Base-by-base conservation (phyloP, 148 eudicot species). In the Pharnaceum exiguum region DNA sequence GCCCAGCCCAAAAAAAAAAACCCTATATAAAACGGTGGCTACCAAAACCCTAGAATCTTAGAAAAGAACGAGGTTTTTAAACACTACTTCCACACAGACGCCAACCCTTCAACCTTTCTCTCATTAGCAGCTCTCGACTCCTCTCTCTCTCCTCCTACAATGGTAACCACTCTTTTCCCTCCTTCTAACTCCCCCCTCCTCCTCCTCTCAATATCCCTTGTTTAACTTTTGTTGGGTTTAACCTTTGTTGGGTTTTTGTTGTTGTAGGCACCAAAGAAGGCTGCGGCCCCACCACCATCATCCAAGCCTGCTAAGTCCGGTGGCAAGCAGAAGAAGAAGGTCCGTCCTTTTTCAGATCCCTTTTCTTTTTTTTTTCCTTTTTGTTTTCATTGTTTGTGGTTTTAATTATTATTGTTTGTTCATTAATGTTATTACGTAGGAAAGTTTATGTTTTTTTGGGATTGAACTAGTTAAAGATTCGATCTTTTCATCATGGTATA, bases 241-340 rank as follows among this genome's bases (percentile, higher is more conserved):
- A 13, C 2, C 0, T n/a, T 15, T 42, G 23, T 3, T 7, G 2
- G 17, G 2, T 33, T 38, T 36, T 11, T 1, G 13, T 51, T 35
- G 25, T 24, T 32, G 32, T 19, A 89, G 96, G 96, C 96, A 10
- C 96, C 96, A 42, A 89, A 89, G 86, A 89, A 85, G 71, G 94
- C 73, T 0, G 77, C 75, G 69, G 90, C 85, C 25, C 84, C 96
- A 10, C 83, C 96, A 4, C 86, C 96, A 9, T 82, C 96, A 1
- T 89, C 96, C 13, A 89, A 89, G 77, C 94, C 96, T 7, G 95
- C 97, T 15, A 89, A 89, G 55, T 89, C 96, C 60, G 96, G 96
- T 38, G 94, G 96, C n/a, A 89, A 89, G 69, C 96, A 89, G 65
- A 89, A 89, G 90, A 89, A 89, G 86, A 89, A 89, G 96, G 96